A percentile compares a stretch with the other conserved stretches of the same genome.
Evolutionary conservation across 306 rosid genomes (phyloP).

Genomic region (Cyclanthera cordifolia): DNA sequence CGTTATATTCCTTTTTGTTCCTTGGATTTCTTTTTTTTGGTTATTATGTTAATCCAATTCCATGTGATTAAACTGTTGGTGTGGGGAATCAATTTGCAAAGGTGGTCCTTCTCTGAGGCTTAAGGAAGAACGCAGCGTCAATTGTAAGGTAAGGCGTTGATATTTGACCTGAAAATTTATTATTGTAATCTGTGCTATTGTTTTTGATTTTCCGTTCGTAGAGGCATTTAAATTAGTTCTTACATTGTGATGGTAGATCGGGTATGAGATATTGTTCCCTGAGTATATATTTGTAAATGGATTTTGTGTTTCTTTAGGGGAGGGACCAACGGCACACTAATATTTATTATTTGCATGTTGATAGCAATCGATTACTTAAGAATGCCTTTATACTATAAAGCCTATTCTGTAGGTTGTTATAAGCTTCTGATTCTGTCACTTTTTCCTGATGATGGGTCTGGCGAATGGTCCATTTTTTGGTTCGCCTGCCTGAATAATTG

Average conservation of each 20-base stretch:
- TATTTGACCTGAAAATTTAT: not conserved
- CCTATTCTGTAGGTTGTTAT: not conserved
- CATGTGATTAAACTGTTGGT: conserved; percentile 8
- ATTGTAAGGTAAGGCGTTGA: conserved; percentile 8
- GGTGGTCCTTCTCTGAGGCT: conserved; percentile 1
- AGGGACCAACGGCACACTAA: conserved; percentile 8
- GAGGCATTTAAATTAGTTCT: not conserved
- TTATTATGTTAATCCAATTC: not conserved
- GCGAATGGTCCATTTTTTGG: not conserved
- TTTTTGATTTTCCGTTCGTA: not conserved
- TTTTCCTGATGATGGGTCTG: not conserved
- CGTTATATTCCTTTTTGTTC: not conserved
- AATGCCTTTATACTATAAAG: conserved; percentile 10
- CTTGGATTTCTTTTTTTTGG: not conserved
- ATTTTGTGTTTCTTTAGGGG: not conserved
- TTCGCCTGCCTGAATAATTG: not conserved
- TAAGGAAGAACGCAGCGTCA: not conserved
- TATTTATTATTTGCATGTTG: conserved; percentile 4
- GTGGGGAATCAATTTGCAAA: not conserved
- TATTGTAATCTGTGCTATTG: conserved; percentile 7
- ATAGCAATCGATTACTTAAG: not conserved
- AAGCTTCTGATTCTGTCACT: conserved; percentile 13
- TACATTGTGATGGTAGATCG: conserved; percentile 8
- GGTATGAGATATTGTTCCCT: conserved; percentile 3
- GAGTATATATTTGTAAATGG: not conserved